Evolutionary conservation across 1,139 yeast genomes (phyloP).

Genomic region (Diutina sp.): DNA sequence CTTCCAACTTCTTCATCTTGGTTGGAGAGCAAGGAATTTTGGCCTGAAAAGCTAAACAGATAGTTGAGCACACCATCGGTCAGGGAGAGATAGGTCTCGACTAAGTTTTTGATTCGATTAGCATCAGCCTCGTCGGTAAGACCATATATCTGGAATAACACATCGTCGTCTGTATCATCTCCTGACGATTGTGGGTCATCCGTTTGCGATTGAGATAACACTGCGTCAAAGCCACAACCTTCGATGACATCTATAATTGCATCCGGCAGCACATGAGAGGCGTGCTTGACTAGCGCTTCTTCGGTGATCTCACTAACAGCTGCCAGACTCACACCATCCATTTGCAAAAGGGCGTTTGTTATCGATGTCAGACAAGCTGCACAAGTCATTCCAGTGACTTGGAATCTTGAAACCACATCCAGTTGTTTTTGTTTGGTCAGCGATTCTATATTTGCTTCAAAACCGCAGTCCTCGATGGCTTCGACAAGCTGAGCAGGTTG

Average conservation of each 20-base stretch:
- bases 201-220: not conserved
- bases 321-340: conserved; percentile 37
- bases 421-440: not conserved
- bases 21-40: conserved; percentile 5
- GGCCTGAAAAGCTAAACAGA: conserved; percentile 11
- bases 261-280: conserved; percentile 15
- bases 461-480: conserved; percentile 24
- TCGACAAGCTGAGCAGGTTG: conserved; percentile 5
- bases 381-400: conserved; percentile 74
- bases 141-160: conserved; percentile 22
- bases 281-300: conserved; percentile 47
- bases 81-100: conserved; percentile 28
- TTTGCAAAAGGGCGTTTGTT: conserved; percentile 33
- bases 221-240: conserved; percentile 65
- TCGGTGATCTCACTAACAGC: conserved; percentile 66
- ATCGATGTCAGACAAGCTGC: conserved; percentile 67
- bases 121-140: conserved; percentile 16
- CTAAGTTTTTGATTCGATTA: conserved; percentile 10
- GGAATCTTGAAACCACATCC: conserved; percentile 11
- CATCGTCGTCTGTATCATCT: conserved; percentile 15
- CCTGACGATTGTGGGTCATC: conserved; percentile 1
- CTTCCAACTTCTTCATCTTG: conserved; percentile 5
- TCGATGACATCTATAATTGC: conserved; percentile 41
- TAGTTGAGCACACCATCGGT: conserved; percentile 20
- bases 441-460: conserved; percentile 13